phyloP scores from a whole-genome alignment of 73 alveolate genomes.

The Effrenium voratum region DNA sequence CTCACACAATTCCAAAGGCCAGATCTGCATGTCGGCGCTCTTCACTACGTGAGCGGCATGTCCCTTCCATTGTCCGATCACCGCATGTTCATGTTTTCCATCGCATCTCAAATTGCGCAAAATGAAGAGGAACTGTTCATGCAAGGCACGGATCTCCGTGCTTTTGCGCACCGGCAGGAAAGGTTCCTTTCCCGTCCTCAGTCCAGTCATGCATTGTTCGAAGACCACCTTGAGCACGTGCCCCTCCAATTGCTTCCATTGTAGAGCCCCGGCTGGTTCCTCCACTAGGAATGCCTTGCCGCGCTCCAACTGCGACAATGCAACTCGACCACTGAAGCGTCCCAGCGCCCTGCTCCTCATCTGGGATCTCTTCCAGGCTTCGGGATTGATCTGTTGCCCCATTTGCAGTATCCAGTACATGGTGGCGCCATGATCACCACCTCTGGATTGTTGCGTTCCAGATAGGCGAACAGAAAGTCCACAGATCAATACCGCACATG shows the following conservation, averaged over 20 bases:
- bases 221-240: not conserved
- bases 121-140: not conserved
- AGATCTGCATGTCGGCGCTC: conserved; percentile 12
- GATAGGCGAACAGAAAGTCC: not conserved
- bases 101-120: not conserved
- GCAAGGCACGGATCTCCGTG: not conserved
- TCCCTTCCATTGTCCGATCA: not conserved
- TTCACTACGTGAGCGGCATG: not conserved
- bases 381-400: conserved; percentile 10
- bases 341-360: not conserved
- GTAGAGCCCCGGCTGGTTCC: not conserved
- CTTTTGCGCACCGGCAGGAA: not conserved
- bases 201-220: conserved; percentile 20
- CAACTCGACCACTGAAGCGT: not conserved
- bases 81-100: conserved; percentile 30
- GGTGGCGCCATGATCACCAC: not conserved
- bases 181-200: not conserved
- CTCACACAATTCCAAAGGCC: conserved; percentile 18
- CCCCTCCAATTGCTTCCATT: not conserved
- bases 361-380: not conserved
- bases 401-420: not conserved
- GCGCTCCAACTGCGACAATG: not conserved
- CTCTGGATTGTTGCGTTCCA: not conserved
- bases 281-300: not conserved
- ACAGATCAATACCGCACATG: not conserved